Conservation (phyloP, 345 rosid genomes). For the Erysimum cheiranthoides region DNA sequence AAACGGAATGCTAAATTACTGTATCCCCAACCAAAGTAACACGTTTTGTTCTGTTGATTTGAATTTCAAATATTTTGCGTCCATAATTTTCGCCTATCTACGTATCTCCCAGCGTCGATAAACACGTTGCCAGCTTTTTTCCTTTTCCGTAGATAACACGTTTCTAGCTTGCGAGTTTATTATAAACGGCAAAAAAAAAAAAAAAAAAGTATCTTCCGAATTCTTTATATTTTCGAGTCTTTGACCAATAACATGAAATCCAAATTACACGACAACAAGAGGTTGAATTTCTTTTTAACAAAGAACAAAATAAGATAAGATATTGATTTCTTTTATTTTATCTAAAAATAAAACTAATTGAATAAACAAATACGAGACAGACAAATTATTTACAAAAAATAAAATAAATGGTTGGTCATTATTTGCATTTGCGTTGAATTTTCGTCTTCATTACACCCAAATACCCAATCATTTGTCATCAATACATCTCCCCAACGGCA, state of each 20-base stretch:
- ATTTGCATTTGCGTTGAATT: conserved; percentile 30
- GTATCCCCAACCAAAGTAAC: conserved; percentile 2
- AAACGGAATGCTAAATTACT: background rate
- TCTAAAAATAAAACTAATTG: background rate
- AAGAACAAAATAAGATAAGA: background rate
- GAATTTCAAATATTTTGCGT: background rate
- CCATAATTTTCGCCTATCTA: background rate
- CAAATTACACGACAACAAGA: background rate
- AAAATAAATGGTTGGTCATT: background rate
- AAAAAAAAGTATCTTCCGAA: background rate
- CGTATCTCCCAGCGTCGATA: background rate
- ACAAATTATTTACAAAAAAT: conserved; percentile 17
- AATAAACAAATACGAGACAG: background rate
- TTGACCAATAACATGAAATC: background rate
- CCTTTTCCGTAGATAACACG: background rate
- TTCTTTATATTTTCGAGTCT: background rate
- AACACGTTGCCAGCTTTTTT: conserved; percentile 2
- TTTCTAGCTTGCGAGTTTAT: background rate
- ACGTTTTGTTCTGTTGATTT: conserved; percentile 11
- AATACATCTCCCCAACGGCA: background rate
- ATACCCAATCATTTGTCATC: background rate
- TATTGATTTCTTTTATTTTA: background rate
- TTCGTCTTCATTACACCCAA: background rate
- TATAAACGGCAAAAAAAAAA: no score
- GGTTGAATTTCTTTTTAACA: background rate